A percentile compares a stretch with the other conserved stretches of the same genome.
phyloP scores from a whole-genome alignment of 345 rosid genomes.

The Durio zibethinus region DNA sequence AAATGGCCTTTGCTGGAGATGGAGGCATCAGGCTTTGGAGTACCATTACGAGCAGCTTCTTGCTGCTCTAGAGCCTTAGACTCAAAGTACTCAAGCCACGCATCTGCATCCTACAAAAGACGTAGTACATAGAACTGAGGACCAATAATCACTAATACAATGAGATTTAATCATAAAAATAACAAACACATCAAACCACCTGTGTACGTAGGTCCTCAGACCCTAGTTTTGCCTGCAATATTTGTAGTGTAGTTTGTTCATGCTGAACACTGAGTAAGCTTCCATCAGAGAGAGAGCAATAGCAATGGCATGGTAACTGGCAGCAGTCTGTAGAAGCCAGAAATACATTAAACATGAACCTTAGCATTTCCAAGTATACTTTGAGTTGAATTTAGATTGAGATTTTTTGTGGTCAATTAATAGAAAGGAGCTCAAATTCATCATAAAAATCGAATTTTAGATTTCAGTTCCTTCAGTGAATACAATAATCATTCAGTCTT shows the following conservation, averaged over 20 bases:
- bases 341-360: constrained; percentile 2
- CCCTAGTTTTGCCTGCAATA: constrained; percentile 91
- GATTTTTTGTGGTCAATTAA: not conserved
- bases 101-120: constrained; percentile 81
- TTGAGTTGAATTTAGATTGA: not conserved
- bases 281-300: constrained; percentile 97
- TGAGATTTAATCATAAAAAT: constrained; percentile 9
- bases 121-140: not conserved
- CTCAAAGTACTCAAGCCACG: constrained; percentile 97
- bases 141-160: not conserved
- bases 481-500: not conserved
- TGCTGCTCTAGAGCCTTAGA: constrained; percentile 94
- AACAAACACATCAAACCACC: constrained; percentile 35
- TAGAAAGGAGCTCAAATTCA: not conserved
- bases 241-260: constrained; percentile 93
- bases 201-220: constrained; percentile 91
- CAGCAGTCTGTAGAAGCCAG: constrained; percentile 74
- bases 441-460: not conserved
- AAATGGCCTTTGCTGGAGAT: constrained; percentile 98
- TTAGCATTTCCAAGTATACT: not conserved
- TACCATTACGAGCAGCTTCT: constrained; percentile 93
- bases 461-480: not conserved
- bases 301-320: constrained; percentile 99
- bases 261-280: constrained; percentile 97
- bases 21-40: constrained; percentile 97